Percentiles rank a stretch among this genome's conserved stretches.
Conservation (phyloP, 2,329 filamentous ascomycete genomes). For the Fusarium nelsonii region DNA sequence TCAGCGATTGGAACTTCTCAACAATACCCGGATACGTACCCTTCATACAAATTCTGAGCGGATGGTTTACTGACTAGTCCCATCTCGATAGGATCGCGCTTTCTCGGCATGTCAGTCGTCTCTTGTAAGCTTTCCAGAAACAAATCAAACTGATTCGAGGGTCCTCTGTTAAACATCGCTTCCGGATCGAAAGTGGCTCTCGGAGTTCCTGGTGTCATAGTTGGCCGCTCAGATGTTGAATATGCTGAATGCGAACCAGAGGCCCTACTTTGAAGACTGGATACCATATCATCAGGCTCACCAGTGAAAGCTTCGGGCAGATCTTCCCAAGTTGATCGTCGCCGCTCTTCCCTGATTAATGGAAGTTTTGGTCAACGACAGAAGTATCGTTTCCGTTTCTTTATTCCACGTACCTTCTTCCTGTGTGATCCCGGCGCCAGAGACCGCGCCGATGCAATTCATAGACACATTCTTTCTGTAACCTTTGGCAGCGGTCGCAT, state of each 20-base stretch:
- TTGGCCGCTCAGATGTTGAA: neutral
- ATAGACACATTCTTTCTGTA: constrained; percentile 1
- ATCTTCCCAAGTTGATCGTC: neutral
- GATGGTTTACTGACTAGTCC: neutral
- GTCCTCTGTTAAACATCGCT: rapidly evolving
- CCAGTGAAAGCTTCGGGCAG: neutral
- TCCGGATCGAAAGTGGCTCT: neutral
- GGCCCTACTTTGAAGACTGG: neutral
- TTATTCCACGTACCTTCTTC: neutral
- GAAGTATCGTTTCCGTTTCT: neutral
- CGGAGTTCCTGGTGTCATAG: neutral
- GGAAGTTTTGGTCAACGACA: neutral
- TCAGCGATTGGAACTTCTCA: neutral
- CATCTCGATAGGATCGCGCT: neutral
- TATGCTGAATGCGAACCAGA: neutral
- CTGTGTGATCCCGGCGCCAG: neutral
- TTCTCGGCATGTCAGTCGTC: rapidly evolving
- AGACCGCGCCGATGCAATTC: constrained; percentile 3
- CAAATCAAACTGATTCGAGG: rapidly evolving
- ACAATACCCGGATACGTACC: neutral
- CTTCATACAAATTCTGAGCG: neutral
- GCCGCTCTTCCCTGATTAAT: neutral
- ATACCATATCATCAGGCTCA: neutral
- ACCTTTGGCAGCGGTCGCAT: constrained; percentile 8
- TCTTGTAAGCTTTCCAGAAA: rapidly evolving